Conservation (phyloP, 108 stramenopile species). For the Nitzschia sp. region DNA sequence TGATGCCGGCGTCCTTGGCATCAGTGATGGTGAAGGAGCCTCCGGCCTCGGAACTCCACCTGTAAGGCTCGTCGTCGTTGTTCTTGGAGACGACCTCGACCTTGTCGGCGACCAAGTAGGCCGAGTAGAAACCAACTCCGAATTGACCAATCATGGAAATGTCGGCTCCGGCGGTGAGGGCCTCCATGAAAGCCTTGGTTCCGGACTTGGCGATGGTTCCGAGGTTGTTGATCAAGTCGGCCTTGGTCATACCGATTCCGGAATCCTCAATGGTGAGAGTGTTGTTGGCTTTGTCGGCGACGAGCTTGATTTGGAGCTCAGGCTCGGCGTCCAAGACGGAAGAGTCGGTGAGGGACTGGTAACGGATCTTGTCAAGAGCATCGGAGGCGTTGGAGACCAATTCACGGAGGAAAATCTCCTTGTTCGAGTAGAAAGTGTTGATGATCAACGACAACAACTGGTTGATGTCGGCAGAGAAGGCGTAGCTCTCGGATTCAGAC, state of each 20-base stretch:
- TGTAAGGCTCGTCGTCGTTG: conserved; percentile 90
- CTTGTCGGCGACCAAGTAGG: conserved; percentile 99
- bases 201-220: conserved; percentile 99
- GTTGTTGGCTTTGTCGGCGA: conserved; percentile 99
- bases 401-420: conserved; percentile 99
- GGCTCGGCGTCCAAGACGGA: conserved; percentile 93
- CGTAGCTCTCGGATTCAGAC: conserved; percentile 93
- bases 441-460: conserved; percentile 99
- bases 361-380: conserved; percentile 99
- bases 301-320: conserved; percentile 96
- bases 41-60: conserved; percentile 97
- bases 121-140: conserved; percentile 99
- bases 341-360: conserved; percentile 94
- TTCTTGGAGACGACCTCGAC: conserved; percentile 98
- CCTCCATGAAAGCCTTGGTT: conserved; percentile 99
- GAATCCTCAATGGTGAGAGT: conserved; percentile 98
- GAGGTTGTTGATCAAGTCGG: conserved; percentile 98
- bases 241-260: conserved; percentile 99
- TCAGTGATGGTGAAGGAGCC: conserved; percentile 95
- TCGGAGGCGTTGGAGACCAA: conserved; percentile 97
- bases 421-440: conserved; percentile 99
- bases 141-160: conserved; percentile 99
- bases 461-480: conserved; percentile 99
- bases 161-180: conserved; percentile 97
- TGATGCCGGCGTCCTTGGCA: conserved; percentile 74